Evolutionary conservation across 768 basidiomycete genomes (phyloP).

Genomic region (Rubroboletus satanas): DNA sequence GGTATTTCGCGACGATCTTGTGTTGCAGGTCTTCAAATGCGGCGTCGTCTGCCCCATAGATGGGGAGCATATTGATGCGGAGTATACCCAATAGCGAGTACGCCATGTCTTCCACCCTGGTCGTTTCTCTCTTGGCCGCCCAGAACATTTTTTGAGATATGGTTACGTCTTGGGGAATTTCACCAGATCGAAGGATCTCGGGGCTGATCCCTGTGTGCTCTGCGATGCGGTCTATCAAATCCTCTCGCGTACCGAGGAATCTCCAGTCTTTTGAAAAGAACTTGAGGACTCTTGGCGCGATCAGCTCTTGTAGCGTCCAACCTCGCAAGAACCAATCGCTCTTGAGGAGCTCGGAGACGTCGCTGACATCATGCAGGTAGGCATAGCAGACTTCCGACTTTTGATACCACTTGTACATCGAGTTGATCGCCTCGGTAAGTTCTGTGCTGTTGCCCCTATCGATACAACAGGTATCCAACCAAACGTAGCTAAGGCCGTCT

Average conservation of each 20-base stretch:
- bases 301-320: conserved; percentile 31
- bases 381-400: conserved; percentile 25
- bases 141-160: conserved; percentile 29
- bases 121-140: conserved; percentile 25
- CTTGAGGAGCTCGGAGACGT: conserved; percentile 10
- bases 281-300: conserved; percentile 25
- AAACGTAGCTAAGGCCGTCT: conserved; percentile 22
- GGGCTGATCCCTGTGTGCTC: conserved; percentile 14
- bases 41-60: conserved; percentile 24
- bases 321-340: conserved; percentile 33
- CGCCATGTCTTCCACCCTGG: conserved; percentile 25
- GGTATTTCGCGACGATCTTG: conserved; percentile 16
- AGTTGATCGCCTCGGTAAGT: conserved; percentile 29
- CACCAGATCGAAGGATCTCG: conserved; percentile 12
- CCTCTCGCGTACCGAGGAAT: conserved; percentile 13
- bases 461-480: conserved; percentile 35
- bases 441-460: conserved; percentile 27
- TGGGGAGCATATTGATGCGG: conserved; percentile 13
- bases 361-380: conserved; percentile 26
- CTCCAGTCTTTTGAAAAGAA: conserved; percentile 30
- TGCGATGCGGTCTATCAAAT: conserved; percentile 11
- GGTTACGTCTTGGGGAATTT: conserved; percentile 8
- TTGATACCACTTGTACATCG: conserved; percentile 35
- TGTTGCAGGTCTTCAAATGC: conserved; percentile 27
- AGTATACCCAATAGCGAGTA: conserved; percentile 32